Base-by-base conservation (phyloP, 1,139 yeast species). In the Suhomyces kunorum region DNA sequence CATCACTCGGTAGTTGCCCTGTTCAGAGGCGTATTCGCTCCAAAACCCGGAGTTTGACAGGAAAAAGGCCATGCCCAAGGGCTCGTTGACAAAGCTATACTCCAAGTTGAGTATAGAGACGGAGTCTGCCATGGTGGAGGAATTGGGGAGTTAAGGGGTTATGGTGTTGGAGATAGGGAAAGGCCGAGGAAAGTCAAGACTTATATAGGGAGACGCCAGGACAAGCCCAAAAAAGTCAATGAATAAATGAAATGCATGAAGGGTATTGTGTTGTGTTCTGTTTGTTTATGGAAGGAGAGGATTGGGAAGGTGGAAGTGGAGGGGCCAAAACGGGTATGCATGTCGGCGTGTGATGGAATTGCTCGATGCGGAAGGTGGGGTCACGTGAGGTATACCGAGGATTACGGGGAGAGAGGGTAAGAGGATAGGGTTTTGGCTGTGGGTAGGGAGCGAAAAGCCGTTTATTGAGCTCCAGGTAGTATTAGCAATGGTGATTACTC, bases 1-100 rank as follows among this genome's bases (percentile, higher is more conserved):
- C 31, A 66, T 58, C 32, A 59, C 52, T 33, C 47, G 52, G 38
- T 50, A 47, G 28, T 33, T 32, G 45, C 47, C 41, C 20, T 38
- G 40, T 6, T 41, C 42, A 13, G 47, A 47, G 43, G 39, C 43
- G 16, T 39, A 46, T 18, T 39, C 46, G 36, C 50, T 55, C 76
- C 76, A 71, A 35, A 66, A 54, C 6, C 71, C 71, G 32, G 49
- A 54, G 32, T 58, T 53, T 16, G 74, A 60, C 46, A 61, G 66
- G 44, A 55, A 69, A 18, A 49, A 52, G 14, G 53, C 49, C 22
- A 45, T 40, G 19, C 48, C 50, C 19, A 48, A 49, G 13, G 74
- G 68, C 41, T 61, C 61, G 24, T 63, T 50, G 38, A 68, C 50
- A 47, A 59, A 67, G 33, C 68, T 63, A 49, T 71, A 70, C 48